These are phyloP conservation scores for Chenopodium suecicum DNA, from an alignment of 148 eudicot species.

Conservation along the genomic window DNA sequence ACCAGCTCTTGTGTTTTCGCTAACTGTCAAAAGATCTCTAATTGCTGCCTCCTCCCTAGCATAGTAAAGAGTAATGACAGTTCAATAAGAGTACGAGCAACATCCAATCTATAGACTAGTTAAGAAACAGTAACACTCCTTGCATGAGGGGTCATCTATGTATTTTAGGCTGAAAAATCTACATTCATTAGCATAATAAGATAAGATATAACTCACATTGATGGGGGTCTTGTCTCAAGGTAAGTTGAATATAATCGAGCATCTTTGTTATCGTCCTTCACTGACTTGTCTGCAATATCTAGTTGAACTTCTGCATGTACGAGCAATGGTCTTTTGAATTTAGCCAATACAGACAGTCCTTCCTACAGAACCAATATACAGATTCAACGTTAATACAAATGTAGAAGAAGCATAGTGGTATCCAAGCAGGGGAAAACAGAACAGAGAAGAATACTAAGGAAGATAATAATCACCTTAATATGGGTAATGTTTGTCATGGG, in stretches of 20 bases:
- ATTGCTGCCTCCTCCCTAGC: slow-evolving; percentile 90
- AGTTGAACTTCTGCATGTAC: slow-evolving; percentile 82
- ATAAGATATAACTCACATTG: slow-evolving; percentile 46
- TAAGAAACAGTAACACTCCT: background rate
- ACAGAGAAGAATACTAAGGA: background rate
- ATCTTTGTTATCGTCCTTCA: slow-evolving; percentile 35
- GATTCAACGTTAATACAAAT: background rate
- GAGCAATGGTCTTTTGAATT: slow-evolving; percentile 84
- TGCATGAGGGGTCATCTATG: no score
- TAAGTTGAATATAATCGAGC: slow-evolving; percentile 72
- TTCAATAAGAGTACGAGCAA: background rate
- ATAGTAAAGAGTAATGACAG: background rate
- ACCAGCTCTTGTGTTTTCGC: slow-evolving; percentile 65
- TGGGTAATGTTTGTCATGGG: slow-evolving; percentile 90
- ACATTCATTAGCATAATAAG: background rate
- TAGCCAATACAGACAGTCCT: slow-evolving; percentile 72
- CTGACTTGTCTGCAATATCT: slow-evolving; percentile 38
- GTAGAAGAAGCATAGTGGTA: slow-evolving; percentile 1
- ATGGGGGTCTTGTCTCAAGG: slow-evolving; percentile 86
- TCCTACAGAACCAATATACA: slow-evolving; percentile 45
- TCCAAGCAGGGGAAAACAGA: background rate
- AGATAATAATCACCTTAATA: slow-evolving; percentile 56
- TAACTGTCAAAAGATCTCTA: slow-evolving; percentile 62
- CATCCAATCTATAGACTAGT: background rate
- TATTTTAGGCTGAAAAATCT: background rate